Base-by-base conservation (phyloP, 148 eudicot species). In the Pharnaceum exiguum region DNA sequence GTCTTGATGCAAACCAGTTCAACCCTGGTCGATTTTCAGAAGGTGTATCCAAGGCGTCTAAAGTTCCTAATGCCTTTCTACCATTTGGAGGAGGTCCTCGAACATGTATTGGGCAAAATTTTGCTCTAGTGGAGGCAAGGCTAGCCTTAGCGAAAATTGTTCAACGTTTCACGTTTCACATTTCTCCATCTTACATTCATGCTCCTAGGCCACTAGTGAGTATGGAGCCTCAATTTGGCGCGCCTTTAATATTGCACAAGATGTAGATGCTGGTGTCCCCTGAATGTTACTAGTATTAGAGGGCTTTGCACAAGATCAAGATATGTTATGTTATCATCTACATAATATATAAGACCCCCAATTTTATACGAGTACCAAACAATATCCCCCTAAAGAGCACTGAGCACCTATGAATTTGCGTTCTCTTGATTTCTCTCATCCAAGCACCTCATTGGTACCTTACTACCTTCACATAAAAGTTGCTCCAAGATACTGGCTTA, bases 91-190 rank as follows among this genome's bases (percentile, higher is more conserved):
- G 65, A 10, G 72, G 58, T 15, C 46, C 22, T 18, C 18, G 50
- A 8, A 4, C 54, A 47, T 31, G 47, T 46, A 63, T 81, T 15
- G 82, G 82, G 33, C 75, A 75, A 49, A 68, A 75, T 39, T 69
- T 81, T 36, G 71, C 78, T 2, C 60, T 73, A 44, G 40, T 66
- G 2, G 82, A 82, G 67, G 88, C 76, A 4, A 79, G 77, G 63
- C 52, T 74, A 13, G 78, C 76, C 2, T 19, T 83, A 55, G 56
- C 76, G 0, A 70, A 55, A 53, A 74, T 83, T 27, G 39, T 83
- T 16, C 77, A 83, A 60, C 65, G 66, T 29, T 83, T 83, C 48
- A 31, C 68, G 2, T 79, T 79, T 30, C 52, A 73, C 30, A 67
- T 78, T 25, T 75, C 81, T 1, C 65, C 79, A 3, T 56, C 77